Conservation (phyloP, 2,329 filamentous ascomycete genomes). For the Colletotrichum ledebouriae region DNA sequence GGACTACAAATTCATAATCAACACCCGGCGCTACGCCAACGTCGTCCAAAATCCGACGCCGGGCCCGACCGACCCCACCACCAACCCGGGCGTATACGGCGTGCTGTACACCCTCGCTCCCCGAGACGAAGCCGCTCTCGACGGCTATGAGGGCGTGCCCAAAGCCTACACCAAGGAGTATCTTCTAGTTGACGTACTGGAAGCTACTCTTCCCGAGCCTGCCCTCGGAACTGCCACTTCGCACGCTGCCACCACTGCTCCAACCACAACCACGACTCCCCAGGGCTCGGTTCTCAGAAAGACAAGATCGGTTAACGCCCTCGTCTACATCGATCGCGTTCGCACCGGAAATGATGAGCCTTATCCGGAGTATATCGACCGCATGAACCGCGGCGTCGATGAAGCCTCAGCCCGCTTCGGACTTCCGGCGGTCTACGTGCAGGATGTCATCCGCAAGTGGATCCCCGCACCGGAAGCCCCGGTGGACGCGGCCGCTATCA, state of each 20-base stretch:
- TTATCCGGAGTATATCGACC: constrained; percentile 69
- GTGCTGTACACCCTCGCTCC: constrained; percentile 66
- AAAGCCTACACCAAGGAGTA: constrained; percentile 70
- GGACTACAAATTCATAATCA: constrained; percentile 76
- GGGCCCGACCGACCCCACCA: constrained; percentile 18
- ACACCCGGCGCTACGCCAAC: constrained; percentile 76
- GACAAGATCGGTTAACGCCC: constrained; percentile 49
- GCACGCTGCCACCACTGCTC: not conserved
- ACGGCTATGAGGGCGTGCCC: constrained; percentile 74
- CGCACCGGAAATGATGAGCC: constrained; percentile 56
- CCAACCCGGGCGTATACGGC: constrained; percentile 64
- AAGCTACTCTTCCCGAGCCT: constrained; percentile 44
- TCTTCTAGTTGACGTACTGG: constrained; percentile 53
- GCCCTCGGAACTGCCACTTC: not conserved
- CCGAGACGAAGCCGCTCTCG: constrained; percentile 65
- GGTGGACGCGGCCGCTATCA: not conserved
- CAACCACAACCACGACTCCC: constrained; percentile 2
- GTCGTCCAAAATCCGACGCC: constrained; percentile 56
- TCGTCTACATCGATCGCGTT: constrained; percentile 72
- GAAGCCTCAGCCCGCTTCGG: constrained; percentile 69
- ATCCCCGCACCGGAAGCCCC: constrained; percentile 24
- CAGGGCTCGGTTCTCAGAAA: not conserved
- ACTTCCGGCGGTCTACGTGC: constrained; percentile 68
- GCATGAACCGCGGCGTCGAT: constrained; percentile 74
- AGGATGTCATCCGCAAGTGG: constrained; percentile 65